phyloP scores from a whole-genome alignment of 2,329 filamentous ascomycete genomes.

The Paraphoma chrysanthemicola region DNA sequence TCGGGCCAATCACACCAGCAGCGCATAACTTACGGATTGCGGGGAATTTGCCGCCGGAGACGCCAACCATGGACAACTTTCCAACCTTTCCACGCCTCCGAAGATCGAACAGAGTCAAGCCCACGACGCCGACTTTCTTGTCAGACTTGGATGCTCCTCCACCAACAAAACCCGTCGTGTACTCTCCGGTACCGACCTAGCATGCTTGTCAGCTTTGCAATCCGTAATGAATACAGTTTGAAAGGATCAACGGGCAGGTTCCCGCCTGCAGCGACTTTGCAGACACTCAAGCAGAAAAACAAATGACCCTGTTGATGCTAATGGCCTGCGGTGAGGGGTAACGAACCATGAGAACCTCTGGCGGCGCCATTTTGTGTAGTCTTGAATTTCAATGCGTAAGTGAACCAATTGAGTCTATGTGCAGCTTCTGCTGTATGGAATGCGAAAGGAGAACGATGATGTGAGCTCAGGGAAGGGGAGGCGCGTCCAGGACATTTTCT shows the following conservation, averaged over 20 bases:
- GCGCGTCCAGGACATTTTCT: conserved; percentile 7
- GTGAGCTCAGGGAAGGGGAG: conserved; percentile 10
- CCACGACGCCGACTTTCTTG: conserved; percentile 96
- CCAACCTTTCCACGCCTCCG: conserved; percentile 87
- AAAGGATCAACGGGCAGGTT: conserved; percentile 9
- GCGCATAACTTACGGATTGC: conserved; percentile 73
- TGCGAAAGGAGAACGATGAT: conserved; percentile 1
- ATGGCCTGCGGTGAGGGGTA: conserved; percentile 14
- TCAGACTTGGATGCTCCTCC: conserved; percentile 83
- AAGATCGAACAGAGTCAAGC: conserved; percentile 86
- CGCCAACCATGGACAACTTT: conserved; percentile 86
- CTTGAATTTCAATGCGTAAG: not conserved
- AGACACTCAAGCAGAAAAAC: conserved; percentile 10
- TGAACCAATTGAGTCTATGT: conserved; percentile 7
- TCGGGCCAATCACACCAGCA: not conserved
- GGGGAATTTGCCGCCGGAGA: conserved; percentile 87
- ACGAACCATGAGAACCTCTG: conserved; percentile 57
- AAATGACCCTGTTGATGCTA: conserved; percentile 1
- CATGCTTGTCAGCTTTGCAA: conserved; percentile 12
- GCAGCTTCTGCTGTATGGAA: conserved; percentile 5
- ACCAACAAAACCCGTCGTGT: conserved; percentile 93
- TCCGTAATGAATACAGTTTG: conserved; percentile 12
- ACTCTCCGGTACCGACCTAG: conserved; percentile 88
- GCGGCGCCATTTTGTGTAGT: conserved; percentile 52
- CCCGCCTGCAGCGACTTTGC: conserved; percentile 13